Base-by-base conservation (phyloP, 345 rosid species). In the Eucalyptus erythrocorys region DNA sequence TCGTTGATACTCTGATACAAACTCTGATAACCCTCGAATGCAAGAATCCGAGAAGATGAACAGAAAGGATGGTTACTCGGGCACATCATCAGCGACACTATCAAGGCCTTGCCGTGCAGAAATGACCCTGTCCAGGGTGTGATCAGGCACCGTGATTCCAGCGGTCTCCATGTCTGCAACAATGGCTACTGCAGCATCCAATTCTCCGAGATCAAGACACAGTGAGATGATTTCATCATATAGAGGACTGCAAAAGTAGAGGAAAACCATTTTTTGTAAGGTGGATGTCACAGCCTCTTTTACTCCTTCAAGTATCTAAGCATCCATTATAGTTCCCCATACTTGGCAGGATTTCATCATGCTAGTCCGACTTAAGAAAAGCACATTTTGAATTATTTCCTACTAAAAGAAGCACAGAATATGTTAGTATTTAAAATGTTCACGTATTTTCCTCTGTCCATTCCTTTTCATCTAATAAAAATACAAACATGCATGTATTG, bases 151-250 rank as follows among this genome's bases (percentile, higher is more conserved):
- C 0, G 92, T 48, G 55, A 96, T 94, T 89, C 99, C 98, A 24
- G 95, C 82, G 4, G 95, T 93, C 93, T 96, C 99, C 95, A 96
- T 90, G 88, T 96, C 99, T 9, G 99, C 98, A 43, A 96, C 98
- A 87, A 97, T 96, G 14, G 98, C 99, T 84, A 97, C 88, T 50
- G 98, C 98, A 12, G 98, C 99, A 80, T 97, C 99, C 87, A 96
- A 94, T 88, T 97, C 99, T 88, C 97, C 98, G 13, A 96, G 94
- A 88, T 95, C 99, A 47, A 97, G 91, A 89, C 99, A 96, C 87
- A 96, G 45, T 30, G 95, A 90, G 90, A 97, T 93, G 90, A 96
- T 93, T 92, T 97, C 99, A 22, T 96, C 95, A 16, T 97, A 97
- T n/a, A 96, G 92, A 76, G 99, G 96, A 88, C 99, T 97, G 94